phyloP scores from a whole-genome alignment of 2,329 filamentous ascomycete species.

The Epicoccum nigrum region DNA sequence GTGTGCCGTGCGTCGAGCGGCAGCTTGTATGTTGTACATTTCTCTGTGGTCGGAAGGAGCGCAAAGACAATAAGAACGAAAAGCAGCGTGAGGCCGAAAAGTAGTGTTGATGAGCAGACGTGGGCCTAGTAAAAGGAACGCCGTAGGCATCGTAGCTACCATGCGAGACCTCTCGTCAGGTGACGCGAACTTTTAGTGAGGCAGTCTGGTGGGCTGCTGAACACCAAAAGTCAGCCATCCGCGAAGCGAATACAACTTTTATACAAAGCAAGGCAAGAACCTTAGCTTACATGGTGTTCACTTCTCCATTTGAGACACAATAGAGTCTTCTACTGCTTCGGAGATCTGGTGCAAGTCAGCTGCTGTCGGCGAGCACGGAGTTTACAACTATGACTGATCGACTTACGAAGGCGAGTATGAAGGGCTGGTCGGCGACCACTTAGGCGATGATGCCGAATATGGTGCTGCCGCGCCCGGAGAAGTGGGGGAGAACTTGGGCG shows the following conservation, averaged over 20 bases:
- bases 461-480: slow-evolving; percentile 33
- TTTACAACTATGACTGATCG: slow-evolving; percentile 35
- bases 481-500: slow-evolving; percentile 51
- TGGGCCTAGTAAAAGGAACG: slow-evolving; percentile 50
- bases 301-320: background rate
- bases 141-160: slow-evolving; percentile 18
- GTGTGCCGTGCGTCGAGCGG: slow-evolving; percentile 16
- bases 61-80: slow-evolving; percentile 14
- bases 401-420: slow-evolving; percentile 56
- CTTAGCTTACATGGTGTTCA: slow-evolving; percentile 39
- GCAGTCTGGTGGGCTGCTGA: slow-evolving; percentile 25
- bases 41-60: slow-evolving; percentile 8
- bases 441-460: slow-evolving; percentile 37
- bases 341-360: slow-evolving; percentile 41
- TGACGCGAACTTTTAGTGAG: slow-evolving; percentile 27
- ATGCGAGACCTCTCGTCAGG: slow-evolving; percentile 23
- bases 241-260: slow-evolving; percentile 38
- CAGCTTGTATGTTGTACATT: slow-evolving; percentile 21
- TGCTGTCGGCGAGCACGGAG: background rate
- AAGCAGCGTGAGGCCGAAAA: slow-evolving; percentile 1
- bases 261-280: slow-evolving; percentile 43
- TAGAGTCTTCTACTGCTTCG: slow-evolving; percentile 39
- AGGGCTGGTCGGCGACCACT: slow-evolving; percentile 54
- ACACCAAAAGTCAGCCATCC: slow-evolving; percentile 42
- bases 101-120: slow-evolving; percentile 23